Evolutionary conservation across 441 rosid genomes (phyloP), one percentile per base, ranked within the genome.

Genomic region (Pelargonium exstipulatum): DNA sequence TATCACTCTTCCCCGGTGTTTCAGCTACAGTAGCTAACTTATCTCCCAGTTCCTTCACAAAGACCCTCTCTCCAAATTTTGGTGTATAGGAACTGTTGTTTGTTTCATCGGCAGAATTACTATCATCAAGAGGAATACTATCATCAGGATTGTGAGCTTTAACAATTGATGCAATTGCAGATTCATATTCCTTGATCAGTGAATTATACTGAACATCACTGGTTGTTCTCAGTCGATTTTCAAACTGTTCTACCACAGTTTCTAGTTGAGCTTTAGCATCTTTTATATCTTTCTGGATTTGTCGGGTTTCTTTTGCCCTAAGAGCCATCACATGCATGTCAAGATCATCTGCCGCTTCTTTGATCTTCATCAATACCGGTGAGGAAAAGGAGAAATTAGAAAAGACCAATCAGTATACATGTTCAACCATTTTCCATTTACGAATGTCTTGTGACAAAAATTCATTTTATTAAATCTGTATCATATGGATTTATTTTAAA

Each of bases 21-120:
- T 87, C 96, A 65, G 88, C 89, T 61, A 91, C 90, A 10, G 88
- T 85, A 49, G 87, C 95, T 66, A 91, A 66, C 77, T 90, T 91
- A 74, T 74, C 78, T 69, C 98, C 97, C 35, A 91, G 77, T 67
- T 84, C 78, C 79, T 83, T 87, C 70, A 91, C 90, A 24, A 68
- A 75, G 68, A 91, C 95, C 74, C 84, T 80, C 82, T 94, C 97
- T 77, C 97, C 98, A 51, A 58, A 62, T 69, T 81, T 74, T 22
- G 90, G 97, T 35, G 74, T 68, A 73, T 84, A 83, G 4, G 78
- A 73, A 68, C 61, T n/a, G n/a, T n/a, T 75, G 40, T 67, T 76
- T 1, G 60, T 65, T 82, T 85, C 85, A 71, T 37, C 70, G 17
- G 40, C 68, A 53, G 79, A 48, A 12, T 70, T 72, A 72, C 74